Evolutionary conservation across 1,284 basidiomycete species (phyloP).

Genomic region (Boletus semigastroideus): DNA sequence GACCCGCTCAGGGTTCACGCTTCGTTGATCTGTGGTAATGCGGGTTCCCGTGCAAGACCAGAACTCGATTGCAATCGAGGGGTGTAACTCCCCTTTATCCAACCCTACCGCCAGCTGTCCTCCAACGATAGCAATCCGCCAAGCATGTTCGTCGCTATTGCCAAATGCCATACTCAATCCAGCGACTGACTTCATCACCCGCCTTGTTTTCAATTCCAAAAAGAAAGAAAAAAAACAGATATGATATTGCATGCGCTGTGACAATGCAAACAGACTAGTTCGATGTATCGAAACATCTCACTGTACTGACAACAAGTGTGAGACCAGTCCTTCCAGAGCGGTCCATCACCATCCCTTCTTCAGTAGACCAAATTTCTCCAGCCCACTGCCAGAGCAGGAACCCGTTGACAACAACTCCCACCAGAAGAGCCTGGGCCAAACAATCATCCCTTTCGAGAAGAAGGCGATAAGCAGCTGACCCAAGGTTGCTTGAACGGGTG

Average conservation of each 20-base stretch:
- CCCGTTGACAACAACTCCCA: slow-evolving; percentile 24
- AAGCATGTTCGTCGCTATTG: slow-evolving; percentile 7
- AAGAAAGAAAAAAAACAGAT: slow-evolving; percentile 8
- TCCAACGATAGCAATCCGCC: slow-evolving; percentile 1
- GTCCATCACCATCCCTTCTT: slow-evolving; percentile 26
- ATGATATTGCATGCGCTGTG: slow-evolving; percentile 17
- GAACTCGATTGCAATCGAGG: slow-evolving; percentile 16
- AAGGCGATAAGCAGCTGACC: slow-evolving; percentile 14
- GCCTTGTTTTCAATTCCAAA: slow-evolving; percentile 14
- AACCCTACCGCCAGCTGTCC: slow-evolving; percentile 19
- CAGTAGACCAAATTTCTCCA: slow-evolving; percentile 24
- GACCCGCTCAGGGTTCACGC: slow-evolving; percentile 23
- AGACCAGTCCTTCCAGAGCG: slow-evolving; percentile 30
- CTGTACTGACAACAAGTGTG: slow-evolving; percentile 20
- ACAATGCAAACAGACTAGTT: slow-evolving; percentile 27
- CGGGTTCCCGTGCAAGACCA: neutral
- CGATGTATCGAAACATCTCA: slow-evolving; percentile 24
- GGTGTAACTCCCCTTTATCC: slow-evolving; percentile 1
- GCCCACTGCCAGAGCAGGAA: slow-evolving; percentile 34
- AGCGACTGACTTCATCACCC: neutral
- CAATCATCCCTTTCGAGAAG: slow-evolving; percentile 9
- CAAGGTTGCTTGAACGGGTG: slow-evolving; percentile 13
- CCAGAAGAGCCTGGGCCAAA: slow-evolving; percentile 20
- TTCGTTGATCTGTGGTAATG: slow-evolving; percentile 11
- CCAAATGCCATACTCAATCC: neutral